A percentile compares a stretch with the other conserved stretches of the same genome.
phyloP scores from a whole-genome alignment of 306 rosid species.

The Alnus glutinosa region DNA sequence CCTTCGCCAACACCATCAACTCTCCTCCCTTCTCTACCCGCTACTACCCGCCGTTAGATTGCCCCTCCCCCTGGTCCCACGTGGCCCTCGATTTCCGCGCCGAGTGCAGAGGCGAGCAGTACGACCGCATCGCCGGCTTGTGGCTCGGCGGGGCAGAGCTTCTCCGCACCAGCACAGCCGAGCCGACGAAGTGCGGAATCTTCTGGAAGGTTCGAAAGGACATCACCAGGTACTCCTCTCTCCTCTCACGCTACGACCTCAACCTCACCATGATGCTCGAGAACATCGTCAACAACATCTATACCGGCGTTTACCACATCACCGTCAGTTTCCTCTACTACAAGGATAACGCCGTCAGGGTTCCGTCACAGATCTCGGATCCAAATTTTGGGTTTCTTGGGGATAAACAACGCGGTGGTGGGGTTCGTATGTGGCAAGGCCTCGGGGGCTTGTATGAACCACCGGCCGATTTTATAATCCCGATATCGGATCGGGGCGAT shows the following conservation, averaged over 20 bases:
- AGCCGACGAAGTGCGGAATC: conserved; percentile 52
- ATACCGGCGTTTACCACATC: conserved; percentile 70
- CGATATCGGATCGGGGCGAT: conserved; percentile 54
- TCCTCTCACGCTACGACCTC: conserved; percentile 37
- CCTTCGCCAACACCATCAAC: conserved; percentile 69
- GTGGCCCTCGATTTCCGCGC: conserved; percentile 54
- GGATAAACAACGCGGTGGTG: conserved; percentile 18
- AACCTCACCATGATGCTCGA: conserved; percentile 79
- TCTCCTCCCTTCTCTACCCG: conserved; percentile 61
- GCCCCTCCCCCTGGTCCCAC: conserved; percentile 63
- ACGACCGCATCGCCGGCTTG: conserved; percentile 76
- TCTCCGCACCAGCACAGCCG: conserved; percentile 81
- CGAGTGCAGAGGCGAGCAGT: conserved; percentile 62
- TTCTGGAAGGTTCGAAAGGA: conserved; percentile 81
- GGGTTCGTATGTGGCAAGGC: neutral
- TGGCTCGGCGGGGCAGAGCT: conserved; percentile 81
- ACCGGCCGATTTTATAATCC: conserved; percentile 75
- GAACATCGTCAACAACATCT: conserved; percentile 49
- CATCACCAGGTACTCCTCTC: conserved; percentile 64
- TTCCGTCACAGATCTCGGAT: conserved; percentile 13
- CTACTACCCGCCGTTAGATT: conserved; percentile 56
- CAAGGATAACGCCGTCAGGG: conserved; percentile 21
- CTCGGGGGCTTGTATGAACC: conserved; percentile 21
- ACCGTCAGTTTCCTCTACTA: conserved; percentile 47
- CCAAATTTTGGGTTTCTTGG: conserved; percentile 23